These are phyloP conservation scores for Telopea speciosissima DNA, from an alignment of 177 flowering plant genomes.

Conservation along the genomic window DNA sequence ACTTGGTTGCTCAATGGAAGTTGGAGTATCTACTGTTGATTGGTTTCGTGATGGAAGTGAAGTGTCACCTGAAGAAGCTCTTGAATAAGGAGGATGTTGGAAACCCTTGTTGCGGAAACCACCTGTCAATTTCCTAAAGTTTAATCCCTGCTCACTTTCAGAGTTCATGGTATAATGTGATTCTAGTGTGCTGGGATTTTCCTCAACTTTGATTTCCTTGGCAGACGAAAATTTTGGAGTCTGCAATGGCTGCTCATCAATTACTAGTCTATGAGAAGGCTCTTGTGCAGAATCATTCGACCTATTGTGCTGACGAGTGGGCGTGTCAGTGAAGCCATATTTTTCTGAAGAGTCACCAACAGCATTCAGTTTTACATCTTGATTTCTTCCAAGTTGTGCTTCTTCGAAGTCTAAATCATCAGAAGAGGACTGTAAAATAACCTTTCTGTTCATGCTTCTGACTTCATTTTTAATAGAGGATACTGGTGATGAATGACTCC, in stretches of 20 bases:
- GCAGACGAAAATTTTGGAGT: conserved; percentile 13
- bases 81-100: conserved; percentile 39
- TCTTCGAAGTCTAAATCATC: conserved; percentile 21
- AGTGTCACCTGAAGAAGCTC: conserved; percentile 22
- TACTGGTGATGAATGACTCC: not conserved
- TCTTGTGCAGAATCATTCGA: conserved; percentile 7
- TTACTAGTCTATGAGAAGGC: not conserved
- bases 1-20: conserved; percentile 15
- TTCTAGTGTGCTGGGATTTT: conserved; percentile 4
- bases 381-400: not conserved
- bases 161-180: conserved; percentile 7
- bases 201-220: conserved; percentile 16
- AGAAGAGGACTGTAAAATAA: conserved; percentile 13
- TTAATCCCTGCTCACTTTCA: conserved; percentile 36
- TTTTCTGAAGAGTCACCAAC: conserved; percentile 4
- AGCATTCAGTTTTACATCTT: conserved; percentile 2
- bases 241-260: conserved; percentile 15
- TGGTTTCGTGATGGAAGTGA: conserved; percentile 19
- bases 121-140: conserved; percentile 57
- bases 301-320: not conserved
- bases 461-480: not conserved
- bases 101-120: conserved; percentile 65
- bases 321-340: not conserved
- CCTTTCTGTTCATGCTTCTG: not conserved
- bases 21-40: conserved; percentile 14